These are phyloP conservation scores for Salix purpurea DNA, from an alignment of 345 rosid genomes.

Conservation along the genomic window DNA sequence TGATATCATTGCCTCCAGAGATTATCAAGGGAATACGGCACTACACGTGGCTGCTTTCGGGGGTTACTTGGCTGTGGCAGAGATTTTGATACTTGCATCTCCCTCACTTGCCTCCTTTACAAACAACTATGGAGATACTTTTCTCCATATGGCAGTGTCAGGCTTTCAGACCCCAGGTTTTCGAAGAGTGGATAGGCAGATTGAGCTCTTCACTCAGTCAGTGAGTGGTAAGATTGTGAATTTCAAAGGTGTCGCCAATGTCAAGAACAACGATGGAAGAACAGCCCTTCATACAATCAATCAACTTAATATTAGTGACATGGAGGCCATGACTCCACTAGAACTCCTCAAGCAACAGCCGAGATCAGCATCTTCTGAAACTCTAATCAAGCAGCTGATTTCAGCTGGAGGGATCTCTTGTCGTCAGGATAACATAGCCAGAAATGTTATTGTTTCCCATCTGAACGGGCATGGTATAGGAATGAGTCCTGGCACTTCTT, in stretches of 20 bases:
- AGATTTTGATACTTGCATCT: slow-evolving; percentile 46
- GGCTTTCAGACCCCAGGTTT: slow-evolving; percentile 74
- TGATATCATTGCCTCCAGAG: slow-evolving; percentile 40
- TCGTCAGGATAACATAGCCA: slow-evolving; percentile 29
- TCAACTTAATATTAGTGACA: slow-evolving; percentile 59
- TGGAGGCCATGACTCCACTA: slow-evolving; percentile 67
- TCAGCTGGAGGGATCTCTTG: slow-evolving; percentile 76
- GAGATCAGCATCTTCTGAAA: slow-evolving; percentile 58
- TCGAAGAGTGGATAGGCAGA: slow-evolving; percentile 62
- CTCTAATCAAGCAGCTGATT: slow-evolving; percentile 68
- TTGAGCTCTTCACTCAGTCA: slow-evolving; percentile 62
- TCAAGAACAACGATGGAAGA: slow-evolving; percentile 63
- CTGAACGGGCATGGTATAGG: slow-evolving; percentile 54
- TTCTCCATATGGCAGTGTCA: slow-evolving; percentile 80
- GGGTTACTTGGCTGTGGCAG: slow-evolving; percentile 58
- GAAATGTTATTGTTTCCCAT: slow-evolving; percentile 42
- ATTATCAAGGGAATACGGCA: slow-evolving; percentile 75
- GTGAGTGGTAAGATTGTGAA: slow-evolving; percentile 35
- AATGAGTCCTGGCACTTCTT: slow-evolving; percentile 79
- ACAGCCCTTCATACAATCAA: slow-evolving; percentile 62
- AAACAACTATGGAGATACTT: slow-evolving; percentile 70
- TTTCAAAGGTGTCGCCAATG: slow-evolving; percentile 49
- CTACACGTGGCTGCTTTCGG: slow-evolving; percentile 78
- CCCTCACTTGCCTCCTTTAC: slow-evolving; percentile 38
- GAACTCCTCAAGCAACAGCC: slow-evolving; percentile 76